Evolutionary conservation across 495 filamentous ascomycete species (phyloP).

Genomic region (Xylaria acuta): DNA sequence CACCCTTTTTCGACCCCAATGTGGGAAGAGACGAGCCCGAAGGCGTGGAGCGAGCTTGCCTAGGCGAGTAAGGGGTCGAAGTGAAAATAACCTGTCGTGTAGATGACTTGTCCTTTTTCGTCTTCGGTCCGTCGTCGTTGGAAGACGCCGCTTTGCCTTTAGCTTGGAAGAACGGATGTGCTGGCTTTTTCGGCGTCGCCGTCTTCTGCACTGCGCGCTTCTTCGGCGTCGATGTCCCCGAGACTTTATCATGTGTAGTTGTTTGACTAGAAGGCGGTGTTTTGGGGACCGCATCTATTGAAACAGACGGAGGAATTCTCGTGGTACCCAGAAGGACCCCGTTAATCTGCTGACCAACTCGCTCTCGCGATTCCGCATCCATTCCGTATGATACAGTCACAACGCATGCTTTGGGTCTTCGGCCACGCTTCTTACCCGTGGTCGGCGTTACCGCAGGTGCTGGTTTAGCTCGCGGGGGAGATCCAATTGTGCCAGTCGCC

Average conservation of each 20-base stretch:
- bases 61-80: slow-evolving; percentile 44
- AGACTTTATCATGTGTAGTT: slow-evolving; percentile 4
- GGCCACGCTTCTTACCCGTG: slow-evolving; percentile 25
- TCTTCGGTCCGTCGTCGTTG: slow-evolving; percentile 31
- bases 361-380: slow-evolving; percentile 39
- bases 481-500: slow-evolving; percentile 61
- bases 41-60: slow-evolving; percentile 30
- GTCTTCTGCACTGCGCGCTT: too few species aligned
- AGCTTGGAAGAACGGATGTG: slow-evolving; percentile 82
- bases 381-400: slow-evolving; percentile 46
- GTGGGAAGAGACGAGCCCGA: slow-evolving; percentile 37
- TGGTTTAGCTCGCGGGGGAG: slow-evolving; percentile 51
- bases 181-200: slow-evolving; percentile 58
- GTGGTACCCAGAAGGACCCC: slow-evolving; percentile 37
- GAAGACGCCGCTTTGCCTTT: slow-evolving; percentile 38
- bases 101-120: slow-evolving; percentile 22
- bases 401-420: slow-evolving; percentile 33
- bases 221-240: slow-evolving; percentile 34
- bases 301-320: slow-evolving; percentile 20
- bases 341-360: slow-evolving; percentile 44
- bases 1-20: slow-evolving; percentile 41
- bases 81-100: slow-evolving; percentile 42
- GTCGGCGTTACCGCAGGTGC: slow-evolving; percentile 1
- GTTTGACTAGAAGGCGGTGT: slow-evolving; percentile 29
- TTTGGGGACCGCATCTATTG: neutral